These are phyloP conservation scores for Colletotrichum endophyticum DNA, from an alignment of 2,329 filamentous ascomycete genomes.

Conservation along the genomic window DNA sequence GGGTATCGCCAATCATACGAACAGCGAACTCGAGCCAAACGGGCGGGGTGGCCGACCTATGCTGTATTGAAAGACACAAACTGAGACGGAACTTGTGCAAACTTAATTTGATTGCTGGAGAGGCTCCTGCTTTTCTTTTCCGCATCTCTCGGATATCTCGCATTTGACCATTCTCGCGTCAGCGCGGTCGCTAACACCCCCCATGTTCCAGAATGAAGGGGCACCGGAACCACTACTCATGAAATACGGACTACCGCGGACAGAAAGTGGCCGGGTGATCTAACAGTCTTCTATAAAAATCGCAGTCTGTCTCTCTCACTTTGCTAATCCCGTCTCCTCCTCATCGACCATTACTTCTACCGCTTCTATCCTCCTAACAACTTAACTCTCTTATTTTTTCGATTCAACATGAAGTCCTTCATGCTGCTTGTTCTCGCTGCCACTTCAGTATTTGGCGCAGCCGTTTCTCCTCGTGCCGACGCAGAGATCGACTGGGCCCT, in stretches of 20 bases:
- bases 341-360: not conserved
- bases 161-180: not conserved
- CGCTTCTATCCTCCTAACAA: not conserved
- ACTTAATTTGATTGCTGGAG: not conserved
- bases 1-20: not conserved
- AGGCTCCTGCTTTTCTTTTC: not conserved
- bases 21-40: not conserved
- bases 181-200: not conserved
- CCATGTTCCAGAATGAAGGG: not conserved
- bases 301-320: not conserved
- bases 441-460: not conserved
- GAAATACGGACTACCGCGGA: not conserved
- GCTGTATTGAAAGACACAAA: not conserved
- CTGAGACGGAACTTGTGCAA: not conserved
- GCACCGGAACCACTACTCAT: not conserved
- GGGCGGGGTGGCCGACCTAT: not conserved
- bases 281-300: not conserved
- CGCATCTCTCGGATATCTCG: not conserved
- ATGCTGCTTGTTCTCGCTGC: not conserved
- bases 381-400: fast-evolving
- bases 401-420: not conserved
- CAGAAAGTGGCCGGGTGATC: not conserved
- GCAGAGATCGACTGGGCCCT: not conserved
- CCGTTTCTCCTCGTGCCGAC: not conserved
- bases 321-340: not conserved